Conservation (phyloP, 805 yeast species). For the Teunomyces atbi region DNA sequence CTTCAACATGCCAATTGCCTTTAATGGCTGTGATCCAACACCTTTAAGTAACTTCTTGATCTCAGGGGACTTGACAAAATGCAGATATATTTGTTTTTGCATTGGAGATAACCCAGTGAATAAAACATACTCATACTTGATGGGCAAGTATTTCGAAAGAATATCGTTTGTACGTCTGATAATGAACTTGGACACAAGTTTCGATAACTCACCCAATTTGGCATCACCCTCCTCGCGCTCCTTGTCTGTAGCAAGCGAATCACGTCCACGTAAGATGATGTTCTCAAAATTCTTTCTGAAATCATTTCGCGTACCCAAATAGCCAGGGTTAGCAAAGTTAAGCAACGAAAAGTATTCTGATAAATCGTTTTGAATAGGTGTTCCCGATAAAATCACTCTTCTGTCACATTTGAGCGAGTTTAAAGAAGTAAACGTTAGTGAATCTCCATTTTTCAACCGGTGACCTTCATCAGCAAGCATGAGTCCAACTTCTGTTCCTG, state of each 20-base stretch:
- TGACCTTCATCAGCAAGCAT: constrained; percentile 60
- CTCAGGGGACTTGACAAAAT: constrained; percentile 77
- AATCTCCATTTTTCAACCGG: constrained; percentile 68
- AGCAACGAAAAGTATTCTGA: constrained; percentile 90
- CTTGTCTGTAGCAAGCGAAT: constrained; percentile 80
- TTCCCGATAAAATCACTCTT: constrained; percentile 90
- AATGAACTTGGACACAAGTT: constrained; percentile 81
- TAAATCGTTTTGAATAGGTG: constrained; percentile 94
- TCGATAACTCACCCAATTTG: constrained; percentile 68
- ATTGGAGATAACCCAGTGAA: constrained; percentile 80
- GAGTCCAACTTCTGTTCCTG: constrained; percentile 78
- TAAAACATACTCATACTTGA: constrained; percentile 95
- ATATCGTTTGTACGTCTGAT: constrained; percentile 95
- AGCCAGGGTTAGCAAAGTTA: constrained; percentile 92
- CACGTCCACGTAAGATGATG: constrained; percentile 80
- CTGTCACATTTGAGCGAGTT: constrained; percentile 81
- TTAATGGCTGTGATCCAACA: constrained; percentile 76
- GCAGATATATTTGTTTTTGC: constrained; percentile 68
- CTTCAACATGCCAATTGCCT: constrained; percentile 84
- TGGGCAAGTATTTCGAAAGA: constrained; percentile 88
- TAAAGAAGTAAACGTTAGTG: constrained; percentile 83
- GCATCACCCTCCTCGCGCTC: constrained; percentile 68
- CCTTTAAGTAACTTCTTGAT: constrained; percentile 66
- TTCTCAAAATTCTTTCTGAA: constrained; percentile 83
- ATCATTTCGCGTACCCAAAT: constrained; percentile 78